phyloP scores from a whole-genome alignment of 1,284 basidiomycete genomes.

The Takashimella koratensis region DNA sequence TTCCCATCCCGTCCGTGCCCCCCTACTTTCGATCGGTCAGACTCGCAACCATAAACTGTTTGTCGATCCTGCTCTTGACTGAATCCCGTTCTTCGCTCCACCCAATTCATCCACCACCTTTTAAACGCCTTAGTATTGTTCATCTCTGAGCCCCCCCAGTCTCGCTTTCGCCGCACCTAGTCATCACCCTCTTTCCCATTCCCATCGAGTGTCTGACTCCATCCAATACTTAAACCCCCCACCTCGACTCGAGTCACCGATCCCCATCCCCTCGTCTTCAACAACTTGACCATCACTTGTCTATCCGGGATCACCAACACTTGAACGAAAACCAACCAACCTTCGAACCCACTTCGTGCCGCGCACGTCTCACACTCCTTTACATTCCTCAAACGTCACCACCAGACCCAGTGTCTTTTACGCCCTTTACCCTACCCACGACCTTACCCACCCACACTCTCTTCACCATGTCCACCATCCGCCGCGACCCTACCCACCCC shows the following conservation, averaged over 20 bases:
- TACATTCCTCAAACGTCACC: background rate
- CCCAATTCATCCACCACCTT: background rate
- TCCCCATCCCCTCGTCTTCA: background rate
- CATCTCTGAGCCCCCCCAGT: background rate
- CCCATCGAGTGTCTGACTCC: background rate
- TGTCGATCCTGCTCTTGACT: background rate
- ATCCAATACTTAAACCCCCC: background rate
- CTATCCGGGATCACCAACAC: background rate
- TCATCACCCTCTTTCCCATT: background rate
- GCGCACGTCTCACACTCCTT: background rate
- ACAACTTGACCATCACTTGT: background rate
- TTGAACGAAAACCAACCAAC: too few species aligned
- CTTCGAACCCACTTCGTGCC: background rate
- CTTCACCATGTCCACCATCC: conserved; percentile 3
- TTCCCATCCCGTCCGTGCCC: background rate
- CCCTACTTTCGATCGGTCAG: background rate
- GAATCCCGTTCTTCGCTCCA: background rate
- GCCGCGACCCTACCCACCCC: conserved; percentile 41
- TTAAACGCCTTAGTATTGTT: background rate
- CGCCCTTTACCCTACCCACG: background rate
- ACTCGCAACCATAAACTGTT: background rate
- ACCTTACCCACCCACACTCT: background rate
- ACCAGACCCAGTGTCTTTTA: background rate
- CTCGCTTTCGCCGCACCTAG: background rate
- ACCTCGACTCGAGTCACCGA: background rate